Conservation (phyloP, 176 grass and related monocot species). For the Neostapfia colusana region DNA sequence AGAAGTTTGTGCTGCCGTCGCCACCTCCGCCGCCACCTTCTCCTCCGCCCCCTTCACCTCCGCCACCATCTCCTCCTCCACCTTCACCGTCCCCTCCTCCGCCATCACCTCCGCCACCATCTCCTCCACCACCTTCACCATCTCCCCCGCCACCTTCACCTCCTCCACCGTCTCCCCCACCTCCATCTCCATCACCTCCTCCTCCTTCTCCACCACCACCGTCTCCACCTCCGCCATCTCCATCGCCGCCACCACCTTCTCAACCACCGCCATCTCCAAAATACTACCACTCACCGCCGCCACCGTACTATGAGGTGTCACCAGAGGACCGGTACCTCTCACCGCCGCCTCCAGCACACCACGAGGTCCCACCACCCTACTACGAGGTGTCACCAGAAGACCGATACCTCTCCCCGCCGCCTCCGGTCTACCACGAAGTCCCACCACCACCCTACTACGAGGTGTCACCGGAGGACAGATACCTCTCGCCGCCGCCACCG, state of each 20-base stretch:
- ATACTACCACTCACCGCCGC: conserved; percentile 5
- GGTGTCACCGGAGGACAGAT: conserved; percentile 35
- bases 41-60: background rate
- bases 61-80: background rate
- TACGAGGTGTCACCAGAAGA: background rate
- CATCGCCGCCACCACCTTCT: conserved; percentile 11
- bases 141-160: background rate
- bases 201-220: conserved; percentile 34
- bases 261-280: conserved; percentile 22
- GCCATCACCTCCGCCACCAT: background rate
- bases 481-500: conserved; percentile 42
- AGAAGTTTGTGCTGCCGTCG: conserved; percentile 59
- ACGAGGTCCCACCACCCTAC: conserved; percentile 13
- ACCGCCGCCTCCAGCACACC: conserved; percentile 36
- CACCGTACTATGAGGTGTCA: background rate
- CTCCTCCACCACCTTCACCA: background rate
- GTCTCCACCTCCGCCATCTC: conserved; percentile 12
- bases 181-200: conserved; percentile 4
- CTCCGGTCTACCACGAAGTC: conserved; percentile 14
- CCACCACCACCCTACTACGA: conserved; percentile 44
- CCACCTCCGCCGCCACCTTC: conserved; percentile 51
- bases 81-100: conserved; percentile 16
- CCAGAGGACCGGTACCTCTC: conserved; percentile 24
- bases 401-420: conserved; percentile 39
- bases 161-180: conserved; percentile 22